A percentile compares a stretch with the other conserved stretches of the same genome.
Evolutionary conservation across 2,329 filamentous ascomycete genomes (phyloP).

Genomic region (Geosmithia flava): DNA sequence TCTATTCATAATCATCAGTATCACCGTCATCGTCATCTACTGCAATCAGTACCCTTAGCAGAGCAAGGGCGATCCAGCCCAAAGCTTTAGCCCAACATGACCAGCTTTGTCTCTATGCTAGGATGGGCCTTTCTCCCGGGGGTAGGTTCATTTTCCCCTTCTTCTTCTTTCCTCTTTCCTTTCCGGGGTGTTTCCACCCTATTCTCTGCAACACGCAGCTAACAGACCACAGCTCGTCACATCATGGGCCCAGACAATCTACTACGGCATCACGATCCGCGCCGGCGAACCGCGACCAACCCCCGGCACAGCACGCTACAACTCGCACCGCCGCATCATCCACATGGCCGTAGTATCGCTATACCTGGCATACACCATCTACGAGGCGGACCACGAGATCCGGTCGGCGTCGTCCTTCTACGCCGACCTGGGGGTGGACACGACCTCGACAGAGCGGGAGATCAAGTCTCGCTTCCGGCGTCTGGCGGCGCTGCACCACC

Average conservation of each 20-base stretch:
- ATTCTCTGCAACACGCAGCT: background rate
- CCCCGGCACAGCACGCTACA: constrained; percentile 55
- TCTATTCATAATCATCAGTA: too few species aligned
- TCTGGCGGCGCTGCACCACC: constrained; percentile 60
- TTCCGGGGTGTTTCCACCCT: background rate
- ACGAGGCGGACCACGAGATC: constrained; percentile 78
- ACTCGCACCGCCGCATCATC: constrained; percentile 67
- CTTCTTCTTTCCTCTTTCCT: background rate
- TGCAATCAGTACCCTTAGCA: too few species aligned
- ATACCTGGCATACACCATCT: constrained; percentile 87
- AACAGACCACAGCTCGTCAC: constrained; percentile 53
- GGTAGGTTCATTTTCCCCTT: constrained; percentile 16
- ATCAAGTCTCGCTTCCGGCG: constrained; percentile 80
- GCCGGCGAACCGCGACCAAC: constrained; percentile 73
- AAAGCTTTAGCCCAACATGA: constrained; percentile 24
- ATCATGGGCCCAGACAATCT: constrained; percentile 64
- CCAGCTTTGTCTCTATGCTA: constrained; percentile 37
- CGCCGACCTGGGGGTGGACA: constrained; percentile 57
- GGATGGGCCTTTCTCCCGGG: constrained; percentile 46
- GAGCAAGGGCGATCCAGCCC: background rate
- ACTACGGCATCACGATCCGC: constrained; percentile 80
- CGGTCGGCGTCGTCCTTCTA: constrained; percentile 67
- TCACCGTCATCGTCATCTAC: too few species aligned
- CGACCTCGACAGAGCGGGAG: constrained; percentile 57
- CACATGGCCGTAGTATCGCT: constrained; percentile 69